Evolutionary conservation across 495 filamentous ascomycete genomes (phyloP).

Genomic region (Polyplosphaeria fusca): DNA sequence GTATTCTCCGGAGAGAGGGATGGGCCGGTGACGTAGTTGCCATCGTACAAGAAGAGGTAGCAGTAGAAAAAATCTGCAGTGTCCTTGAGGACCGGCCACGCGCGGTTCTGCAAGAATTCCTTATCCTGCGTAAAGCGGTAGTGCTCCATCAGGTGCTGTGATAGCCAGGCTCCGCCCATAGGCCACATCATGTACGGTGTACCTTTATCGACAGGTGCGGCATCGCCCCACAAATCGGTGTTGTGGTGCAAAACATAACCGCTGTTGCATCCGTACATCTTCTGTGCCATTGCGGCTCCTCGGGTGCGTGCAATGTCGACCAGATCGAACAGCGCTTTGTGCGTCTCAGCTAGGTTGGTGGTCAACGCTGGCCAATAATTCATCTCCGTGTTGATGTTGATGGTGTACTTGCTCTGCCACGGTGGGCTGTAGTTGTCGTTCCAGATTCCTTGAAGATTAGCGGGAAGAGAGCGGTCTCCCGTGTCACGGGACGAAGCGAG

Average conservation of each 20-base stretch:
- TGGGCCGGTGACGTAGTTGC: constrained; percentile 23
- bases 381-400: constrained; percentile 59
- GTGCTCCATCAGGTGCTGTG: constrained; percentile 19
- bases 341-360: constrained; percentile 40
- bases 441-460: constrained; percentile 59
- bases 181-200: constrained; percentile 23
- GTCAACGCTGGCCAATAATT: constrained; percentile 56
- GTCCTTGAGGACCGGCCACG: constrained; percentile 18
- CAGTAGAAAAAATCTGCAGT: constrained; percentile 23
- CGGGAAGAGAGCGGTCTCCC: constrained; percentile 46
- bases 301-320: constrained; percentile 41
- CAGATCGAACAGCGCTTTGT: constrained; percentile 42
- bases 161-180: constrained; percentile 25
- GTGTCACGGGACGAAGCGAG: constrained; percentile 45
- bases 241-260: constrained; percentile 42
- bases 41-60: constrained; percentile 24
- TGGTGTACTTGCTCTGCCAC: constrained; percentile 57
- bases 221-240: constrained; percentile 33
- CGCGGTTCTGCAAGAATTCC: constrained; percentile 7
- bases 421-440: constrained; percentile 50
- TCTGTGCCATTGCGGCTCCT: constrained; percentile 42
- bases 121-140: constrained; percentile 28
- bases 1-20: constrained; percentile 30
- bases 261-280: constrained; percentile 49
- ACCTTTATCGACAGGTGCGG: constrained; percentile 28